Conservation (phyloP, 2,329 filamentous ascomycete genomes). For the Ophiostoma angusticollis region DNA sequence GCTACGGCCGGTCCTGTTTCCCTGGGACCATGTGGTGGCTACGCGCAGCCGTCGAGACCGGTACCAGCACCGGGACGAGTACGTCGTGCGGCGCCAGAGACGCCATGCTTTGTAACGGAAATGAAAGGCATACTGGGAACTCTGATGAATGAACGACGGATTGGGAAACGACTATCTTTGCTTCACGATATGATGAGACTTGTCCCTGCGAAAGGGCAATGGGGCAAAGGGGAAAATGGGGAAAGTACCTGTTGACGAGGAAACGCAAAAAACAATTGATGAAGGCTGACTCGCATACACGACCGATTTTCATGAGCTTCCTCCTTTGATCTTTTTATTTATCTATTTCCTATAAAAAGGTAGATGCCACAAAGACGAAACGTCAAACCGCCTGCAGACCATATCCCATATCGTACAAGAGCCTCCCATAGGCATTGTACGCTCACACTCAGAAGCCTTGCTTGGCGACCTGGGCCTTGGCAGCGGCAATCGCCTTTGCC, state of each 20-base stretch:
- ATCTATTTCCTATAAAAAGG: background rate
- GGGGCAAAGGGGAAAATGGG: background rate
- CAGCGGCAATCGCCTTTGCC: slow-evolving; percentile 18
- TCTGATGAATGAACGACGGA: background rate
- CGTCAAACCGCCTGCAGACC: too few relatives aligned
- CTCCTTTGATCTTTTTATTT: slow-evolving; percentile 1
- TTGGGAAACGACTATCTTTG: background rate
- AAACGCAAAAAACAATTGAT: background rate
- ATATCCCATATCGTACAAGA: too few relatives aligned
- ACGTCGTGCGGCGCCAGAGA: slow-evolving; percentile 8
- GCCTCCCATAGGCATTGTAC: too few relatives aligned
- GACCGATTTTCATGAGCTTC: background rate
- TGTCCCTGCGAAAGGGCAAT: background rate
- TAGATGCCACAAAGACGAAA: background rate
- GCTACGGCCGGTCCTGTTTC: slow-evolving; percentile 13
- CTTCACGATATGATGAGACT: background rate
- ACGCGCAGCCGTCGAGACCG: slow-evolving; percentile 11
- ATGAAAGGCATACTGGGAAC: too few relatives aligned
- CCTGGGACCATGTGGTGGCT: slow-evolving; percentile 12
- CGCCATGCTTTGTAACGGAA: background rate
- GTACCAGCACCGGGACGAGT: slow-evolving; percentile 14
- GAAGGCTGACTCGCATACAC: too few relatives aligned
- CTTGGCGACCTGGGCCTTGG: slow-evolving; percentile 20
- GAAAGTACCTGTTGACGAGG: background rate
- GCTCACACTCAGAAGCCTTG: slow-evolving; percentile 18